These are phyloP conservation scores for Vigna nakashimae DNA, from an alignment of 306 rosid species.

Conservation along the genomic window DNA sequence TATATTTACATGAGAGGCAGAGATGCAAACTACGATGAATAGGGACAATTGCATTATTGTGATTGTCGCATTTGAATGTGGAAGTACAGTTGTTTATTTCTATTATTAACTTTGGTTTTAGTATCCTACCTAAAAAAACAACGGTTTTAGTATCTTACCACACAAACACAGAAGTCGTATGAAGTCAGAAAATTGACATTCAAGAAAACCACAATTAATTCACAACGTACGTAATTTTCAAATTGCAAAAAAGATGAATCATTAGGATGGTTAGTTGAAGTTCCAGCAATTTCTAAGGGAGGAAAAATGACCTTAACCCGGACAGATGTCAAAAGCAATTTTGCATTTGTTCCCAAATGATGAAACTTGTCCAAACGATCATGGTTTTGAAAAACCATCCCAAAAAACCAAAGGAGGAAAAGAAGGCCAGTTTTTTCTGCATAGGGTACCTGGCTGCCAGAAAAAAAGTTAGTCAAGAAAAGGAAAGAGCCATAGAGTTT, in stretches of 20 bases:
- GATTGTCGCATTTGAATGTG: constrained; percentile 50
- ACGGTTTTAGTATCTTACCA: constrained; percentile 46
- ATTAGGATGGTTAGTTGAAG: constrained; percentile 45
- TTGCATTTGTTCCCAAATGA: constrained; percentile 47
- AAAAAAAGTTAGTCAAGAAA: constrained; percentile 59
- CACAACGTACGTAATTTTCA: constrained; percentile 44
- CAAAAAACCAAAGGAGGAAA: constrained; percentile 47
- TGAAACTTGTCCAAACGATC: constrained; percentile 59
- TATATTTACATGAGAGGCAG: constrained; percentile 27
- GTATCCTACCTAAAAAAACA: constrained; percentile 46
- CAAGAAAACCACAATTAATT: constrained; percentile 48
- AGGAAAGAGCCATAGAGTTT: constrained; percentile 46
- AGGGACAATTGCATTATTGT: constrained; percentile 61
- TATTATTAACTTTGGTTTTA: constrained; percentile 44
- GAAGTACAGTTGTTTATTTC: constrained; percentile 56
- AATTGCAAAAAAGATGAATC: constrained; percentile 46
- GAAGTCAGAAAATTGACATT: constrained; percentile 48
- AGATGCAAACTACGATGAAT: constrained; percentile 45
- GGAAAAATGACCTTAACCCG: constrained; percentile 52
- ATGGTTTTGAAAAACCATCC: constrained; percentile 49
- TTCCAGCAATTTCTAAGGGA: constrained; percentile 40
- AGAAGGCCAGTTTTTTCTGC: constrained; percentile 44
- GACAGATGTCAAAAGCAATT: constrained; percentile 50
- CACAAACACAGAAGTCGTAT: constrained; percentile 42
- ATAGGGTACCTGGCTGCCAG: constrained; percentile 37